Evolutionary conservation across 805 yeast genomes (phyloP), one percentile per base, ranked within the genome.

Genomic region (Candida stauntonica): DNA sequence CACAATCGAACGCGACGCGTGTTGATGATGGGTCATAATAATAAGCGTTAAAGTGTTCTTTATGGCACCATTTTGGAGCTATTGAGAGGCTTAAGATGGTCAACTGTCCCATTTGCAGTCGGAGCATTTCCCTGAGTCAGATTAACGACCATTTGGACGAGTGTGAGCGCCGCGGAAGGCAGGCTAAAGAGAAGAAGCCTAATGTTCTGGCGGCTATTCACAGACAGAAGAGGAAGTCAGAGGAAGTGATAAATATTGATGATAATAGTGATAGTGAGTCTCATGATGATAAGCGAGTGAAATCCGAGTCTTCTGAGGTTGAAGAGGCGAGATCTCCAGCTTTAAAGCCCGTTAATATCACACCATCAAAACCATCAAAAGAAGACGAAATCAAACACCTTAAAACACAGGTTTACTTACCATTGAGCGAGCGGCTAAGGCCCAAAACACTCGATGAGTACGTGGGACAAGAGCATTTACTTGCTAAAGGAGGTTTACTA

Each of bases 391-490:
- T 47, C 14, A 34, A 38, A 27, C 20, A 50, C 39, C 23, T 57
- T 33, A 37, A 35, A 9, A 13, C 39, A 19, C 47, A 47, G 26
- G 5, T 39, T 1, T 36, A 42, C 23, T 26, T 59, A 28, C 73
- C 96, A 1, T 62, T 89, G 16, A 82, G 94, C 3, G 96, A 87
- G 54, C 68, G 78, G 35, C 68, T 87, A n/a, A 68, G 98, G n/a
- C 99, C 99, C 0, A 63, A 61, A 9, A 61, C 67, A 0, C 61
- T 93, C 19, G 68, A 70, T 3, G 86, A 82, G 3, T 88, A 80
- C 54, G 72, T 91, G 17, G 99, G 99, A 0, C 99, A 93, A 61
- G 64, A 68, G 12, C 95, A 89, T 61, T 61, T 93, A 3, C 66
- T 91, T 5, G 82, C 85, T 0, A 61, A 64, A 2, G 38, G 32